phyloP scores from a whole-genome alignment of 108 stramenopile genomes.

The Discostella stelligeroides region DNA sequence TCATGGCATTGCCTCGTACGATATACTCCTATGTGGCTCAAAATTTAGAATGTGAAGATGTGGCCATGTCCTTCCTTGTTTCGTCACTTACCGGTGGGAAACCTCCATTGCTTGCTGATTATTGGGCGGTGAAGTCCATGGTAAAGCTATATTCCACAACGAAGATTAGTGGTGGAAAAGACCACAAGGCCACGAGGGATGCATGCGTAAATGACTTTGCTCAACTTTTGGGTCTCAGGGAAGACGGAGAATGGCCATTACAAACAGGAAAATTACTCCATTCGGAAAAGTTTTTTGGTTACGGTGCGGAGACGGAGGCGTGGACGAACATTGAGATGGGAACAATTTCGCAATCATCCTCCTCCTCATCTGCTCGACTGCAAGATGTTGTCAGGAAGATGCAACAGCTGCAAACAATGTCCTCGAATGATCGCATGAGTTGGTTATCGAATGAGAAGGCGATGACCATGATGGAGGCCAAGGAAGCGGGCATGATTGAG shows the following conservation, averaged over 20 bases:
- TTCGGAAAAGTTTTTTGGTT: constrained; percentile 40
- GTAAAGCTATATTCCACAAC: constrained; percentile 62
- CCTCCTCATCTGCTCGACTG: constrained; percentile 21
- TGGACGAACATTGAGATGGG: constrained; percentile 28
- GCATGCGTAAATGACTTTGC: constrained; percentile 76
- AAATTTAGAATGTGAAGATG: constrained; percentile 85
- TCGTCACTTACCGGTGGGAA: constrained; percentile 68
- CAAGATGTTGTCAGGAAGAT: constrained; percentile 20
- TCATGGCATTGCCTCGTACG: constrained; percentile 52
- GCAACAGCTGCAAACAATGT: constrained; percentile 17
- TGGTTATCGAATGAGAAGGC: constrained; percentile 24
- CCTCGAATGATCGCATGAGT: constrained; percentile 23
- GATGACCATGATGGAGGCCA: constrained; percentile 34
- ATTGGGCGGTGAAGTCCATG: constrained; percentile 72
- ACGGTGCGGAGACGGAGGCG: constrained; percentile 45
- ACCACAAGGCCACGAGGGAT: constrained; percentile 71
- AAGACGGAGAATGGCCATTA: constrained; percentile 26
- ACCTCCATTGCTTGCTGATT: constrained; percentile 77
- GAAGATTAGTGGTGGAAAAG: constrained; percentile 48
- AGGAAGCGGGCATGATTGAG: constrained; percentile 45
- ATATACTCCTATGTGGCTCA: constrained; percentile 62
- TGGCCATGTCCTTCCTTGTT: constrained; percentile 82
- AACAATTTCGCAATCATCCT: not conserved
- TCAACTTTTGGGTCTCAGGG: constrained; percentile 64
- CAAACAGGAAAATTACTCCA: constrained; percentile 23